phyloP scores from a whole-genome alignment of 2,329 filamentous ascomycete genomes.

The Westerdykella sp. region DNA sequence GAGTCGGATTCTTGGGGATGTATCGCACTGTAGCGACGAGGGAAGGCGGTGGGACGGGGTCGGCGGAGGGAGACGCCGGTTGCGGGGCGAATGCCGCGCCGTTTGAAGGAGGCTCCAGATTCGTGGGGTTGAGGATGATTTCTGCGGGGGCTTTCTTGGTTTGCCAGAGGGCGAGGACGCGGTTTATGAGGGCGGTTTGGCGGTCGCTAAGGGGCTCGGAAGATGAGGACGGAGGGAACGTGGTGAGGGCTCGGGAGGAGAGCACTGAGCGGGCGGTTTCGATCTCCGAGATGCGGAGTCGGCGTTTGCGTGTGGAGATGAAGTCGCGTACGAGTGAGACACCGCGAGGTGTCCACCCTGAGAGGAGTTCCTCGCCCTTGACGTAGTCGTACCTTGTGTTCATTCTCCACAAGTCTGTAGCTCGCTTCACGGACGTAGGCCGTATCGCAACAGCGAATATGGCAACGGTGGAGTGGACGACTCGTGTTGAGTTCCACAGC shows the following conservation, averaged over 20 bases:
- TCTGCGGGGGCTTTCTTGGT: constrained; percentile 40
- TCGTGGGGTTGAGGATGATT: constrained; percentile 43
- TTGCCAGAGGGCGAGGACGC: constrained; percentile 60
- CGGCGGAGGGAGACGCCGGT: constrained; percentile 33
- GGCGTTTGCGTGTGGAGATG: constrained; percentile 66
- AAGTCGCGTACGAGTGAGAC: constrained; percentile 89
- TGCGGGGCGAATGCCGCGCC: constrained; percentile 45
- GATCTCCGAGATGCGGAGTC: constrained; percentile 69
- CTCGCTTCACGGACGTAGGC: constrained; percentile 82
- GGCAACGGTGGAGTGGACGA: constrained; percentile 78
- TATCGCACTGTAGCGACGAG: constrained; percentile 71
- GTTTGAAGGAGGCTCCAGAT: constrained; percentile 62
- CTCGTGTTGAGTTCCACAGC: constrained; percentile 75
- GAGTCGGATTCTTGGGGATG: constrained; percentile 63
- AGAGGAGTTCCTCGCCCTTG: constrained; percentile 85
- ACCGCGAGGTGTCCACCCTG: constrained; percentile 79
- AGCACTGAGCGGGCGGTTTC: constrained; percentile 66
- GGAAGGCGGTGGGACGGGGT: constrained; percentile 46
- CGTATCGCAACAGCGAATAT: constrained; percentile 84
- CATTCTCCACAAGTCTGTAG: constrained; percentile 92
- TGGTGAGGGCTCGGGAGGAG: constrained; percentile 44
- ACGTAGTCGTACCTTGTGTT: constrained; percentile 93
- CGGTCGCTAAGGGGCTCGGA: constrained; percentile 19
- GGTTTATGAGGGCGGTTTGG: constrained; percentile 42
- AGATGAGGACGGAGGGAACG: constrained; percentile 14